These are phyloP conservation scores for Auricularia sp. DNA, from an alignment of 768 basidiomycete species.

Conservation along the genomic window DNA sequence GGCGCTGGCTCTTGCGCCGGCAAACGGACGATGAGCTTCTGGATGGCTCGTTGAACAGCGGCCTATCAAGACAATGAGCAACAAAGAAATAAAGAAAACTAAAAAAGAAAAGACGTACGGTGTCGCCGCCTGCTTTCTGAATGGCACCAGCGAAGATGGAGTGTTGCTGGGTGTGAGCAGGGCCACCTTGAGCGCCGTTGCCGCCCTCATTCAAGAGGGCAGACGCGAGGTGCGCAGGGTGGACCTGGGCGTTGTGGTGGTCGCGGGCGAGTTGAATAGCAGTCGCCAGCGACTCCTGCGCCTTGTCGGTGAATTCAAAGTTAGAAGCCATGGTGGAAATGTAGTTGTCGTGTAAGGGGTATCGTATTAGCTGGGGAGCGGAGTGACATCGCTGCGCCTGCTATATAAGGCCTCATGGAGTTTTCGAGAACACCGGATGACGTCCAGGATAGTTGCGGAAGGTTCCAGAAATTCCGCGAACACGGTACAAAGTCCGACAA, in stretches of 20 bases:
- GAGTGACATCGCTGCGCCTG: neutral
- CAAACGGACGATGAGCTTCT: conserved; percentile 68
- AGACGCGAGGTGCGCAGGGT: conserved; percentile 76
- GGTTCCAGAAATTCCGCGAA: no score
- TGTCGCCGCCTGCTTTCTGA: conserved; percentile 76
- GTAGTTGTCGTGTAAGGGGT: conserved; percentile 2
- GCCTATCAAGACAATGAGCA: conserved; percentile 25
- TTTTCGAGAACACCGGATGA: neutral
- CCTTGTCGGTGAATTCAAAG: conserved; percentile 81
- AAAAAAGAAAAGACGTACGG: conserved; percentile 36
- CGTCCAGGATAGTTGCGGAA: no score
- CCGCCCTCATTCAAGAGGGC: conserved; percentile 66
- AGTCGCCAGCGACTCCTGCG: conserved; percentile 55
- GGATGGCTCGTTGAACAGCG: conserved; percentile 56
- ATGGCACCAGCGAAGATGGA: conserved; percentile 73
- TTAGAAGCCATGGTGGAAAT: conserved; percentile 36
- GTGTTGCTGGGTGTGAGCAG: neutral
- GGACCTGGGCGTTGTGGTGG: conserved; percentile 74
- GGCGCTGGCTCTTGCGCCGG: conserved; percentile 82
- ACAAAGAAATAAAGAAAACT: neutral
- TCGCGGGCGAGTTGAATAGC: conserved; percentile 79
- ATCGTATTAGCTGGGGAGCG: neutral
- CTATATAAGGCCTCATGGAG: neutral
- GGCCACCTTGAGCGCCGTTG: conserved; percentile 7
- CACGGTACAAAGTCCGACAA: no score